phyloP scores from a whole-genome alignment of 176 grass and related monocot species.

The Oryza longistaminata region DNA sequence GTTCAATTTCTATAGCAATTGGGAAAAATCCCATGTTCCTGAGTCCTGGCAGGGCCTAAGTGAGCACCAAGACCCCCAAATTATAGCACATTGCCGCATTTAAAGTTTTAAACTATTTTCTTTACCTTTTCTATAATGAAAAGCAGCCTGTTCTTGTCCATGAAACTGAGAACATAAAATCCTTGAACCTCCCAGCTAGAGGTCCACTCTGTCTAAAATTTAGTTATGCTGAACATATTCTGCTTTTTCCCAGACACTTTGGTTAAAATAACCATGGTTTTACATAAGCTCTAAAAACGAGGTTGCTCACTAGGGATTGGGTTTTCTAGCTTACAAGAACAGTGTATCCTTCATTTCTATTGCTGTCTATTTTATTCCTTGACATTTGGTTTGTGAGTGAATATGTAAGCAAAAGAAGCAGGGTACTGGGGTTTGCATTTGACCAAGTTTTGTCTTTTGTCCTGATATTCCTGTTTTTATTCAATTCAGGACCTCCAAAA shows the following conservation, averaged over 20 bases:
- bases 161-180: neutral
- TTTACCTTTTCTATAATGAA: neutral
- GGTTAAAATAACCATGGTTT: no score
- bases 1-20: neutral
- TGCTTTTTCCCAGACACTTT: no score
- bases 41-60: neutral
- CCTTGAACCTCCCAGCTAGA: neutral
- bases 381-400: neutral
- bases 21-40: neutral
- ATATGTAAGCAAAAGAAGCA: neutral
- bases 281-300: neutral
- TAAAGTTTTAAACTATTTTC: neutral
- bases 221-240: no score
- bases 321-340: neutral
- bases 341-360: conserved; percentile 15
- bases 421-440: neutral
- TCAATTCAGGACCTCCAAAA: conserved; percentile 82
- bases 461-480: conserved; percentile 9
- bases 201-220: neutral
- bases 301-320: neutral
- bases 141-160: neutral
- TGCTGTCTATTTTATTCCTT: neutral
- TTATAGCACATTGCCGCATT: neutral
- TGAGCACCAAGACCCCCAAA: neutral
- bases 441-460: neutral